These are phyloP conservation scores for Triticum urartu DNA, from an alignment of 176 grass and related monocot genomes.

Conservation along the genomic window DNA sequence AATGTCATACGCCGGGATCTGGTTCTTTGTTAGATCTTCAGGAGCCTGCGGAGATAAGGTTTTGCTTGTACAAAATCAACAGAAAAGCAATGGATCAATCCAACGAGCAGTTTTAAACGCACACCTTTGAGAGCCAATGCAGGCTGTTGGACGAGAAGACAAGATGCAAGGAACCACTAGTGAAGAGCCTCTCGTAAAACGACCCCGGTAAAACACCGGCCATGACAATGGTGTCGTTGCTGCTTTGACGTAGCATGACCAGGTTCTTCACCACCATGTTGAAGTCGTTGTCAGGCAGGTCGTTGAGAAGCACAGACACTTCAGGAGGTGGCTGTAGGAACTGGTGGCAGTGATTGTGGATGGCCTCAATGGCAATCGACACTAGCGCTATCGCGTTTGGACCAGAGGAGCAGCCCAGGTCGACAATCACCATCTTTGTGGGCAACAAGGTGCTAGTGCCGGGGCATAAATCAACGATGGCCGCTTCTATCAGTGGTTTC, in stretches of 20 bases:
- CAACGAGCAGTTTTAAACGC: not conserved
- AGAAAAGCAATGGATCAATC: too few species aligned
- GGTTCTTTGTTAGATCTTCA: not conserved
- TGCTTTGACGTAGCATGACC: not conserved
- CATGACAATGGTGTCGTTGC: not conserved
- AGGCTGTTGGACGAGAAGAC: not conserved
- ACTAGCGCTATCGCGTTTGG: not conserved
- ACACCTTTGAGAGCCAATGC: not conserved
- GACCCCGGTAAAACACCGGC: not conserved
- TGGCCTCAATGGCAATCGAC: not conserved
- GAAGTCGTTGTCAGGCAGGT: constrained; percentile 31
- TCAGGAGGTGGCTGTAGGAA: not conserved
- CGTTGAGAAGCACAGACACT: constrained; percentile 4
- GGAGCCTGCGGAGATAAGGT: not conserved
- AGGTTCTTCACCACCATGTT: not conserved
- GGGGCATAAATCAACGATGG: not conserved
- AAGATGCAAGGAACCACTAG: not conserved
- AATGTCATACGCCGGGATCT: not conserved
- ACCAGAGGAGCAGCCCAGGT: constrained; percentile 16
- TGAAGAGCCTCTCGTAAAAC: constrained; percentile 9
- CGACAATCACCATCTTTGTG: not conserved
- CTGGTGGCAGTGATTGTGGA: not conserved
- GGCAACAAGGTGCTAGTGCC: not conserved
- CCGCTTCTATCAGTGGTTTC: not conserved
- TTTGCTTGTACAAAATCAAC: too few species aligned